A percentile compares a stretch with the other conserved stretches of the same genome.
Evolutionary conservation across 345 rosid species (phyloP).

Genomic region (Murraya koenigii): DNA sequence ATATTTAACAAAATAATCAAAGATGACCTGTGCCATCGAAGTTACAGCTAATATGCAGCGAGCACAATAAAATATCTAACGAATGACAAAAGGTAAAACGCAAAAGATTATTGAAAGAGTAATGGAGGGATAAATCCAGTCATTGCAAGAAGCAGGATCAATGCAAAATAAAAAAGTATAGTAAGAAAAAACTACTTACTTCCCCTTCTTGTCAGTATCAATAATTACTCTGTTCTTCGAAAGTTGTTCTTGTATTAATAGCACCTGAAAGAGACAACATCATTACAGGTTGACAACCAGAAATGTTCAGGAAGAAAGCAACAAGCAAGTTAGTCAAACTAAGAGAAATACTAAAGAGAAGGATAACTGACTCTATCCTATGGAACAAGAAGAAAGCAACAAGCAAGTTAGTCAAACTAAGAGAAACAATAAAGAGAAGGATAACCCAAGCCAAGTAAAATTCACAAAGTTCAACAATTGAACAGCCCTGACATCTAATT

Average conservation of each 20-base stretch:
- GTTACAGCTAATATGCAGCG: neutral
- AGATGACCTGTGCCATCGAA: neutral
- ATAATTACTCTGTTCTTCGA: conserved; percentile 93
- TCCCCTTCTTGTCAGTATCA: conserved; percentile 87
- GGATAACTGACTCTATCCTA: neutral
- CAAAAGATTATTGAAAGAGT: neutral
- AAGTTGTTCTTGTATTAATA: conserved; percentile 92
- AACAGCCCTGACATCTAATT: neutral
- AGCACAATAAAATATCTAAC: neutral
- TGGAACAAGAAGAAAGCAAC: neutral
- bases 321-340: neutral
- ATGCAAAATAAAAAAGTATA: neutral
- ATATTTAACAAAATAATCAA: neutral
- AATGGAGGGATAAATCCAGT: neutral
- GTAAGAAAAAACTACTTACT: conserved; percentile 51
- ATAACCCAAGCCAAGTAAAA: neutral
- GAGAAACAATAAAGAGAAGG: neutral
- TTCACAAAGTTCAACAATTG: neutral
- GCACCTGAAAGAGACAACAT: conserved; percentile 53
- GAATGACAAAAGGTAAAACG: neutral
- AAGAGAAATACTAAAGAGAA: neutral
- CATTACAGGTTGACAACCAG: neutral
- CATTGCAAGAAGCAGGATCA: neutral
- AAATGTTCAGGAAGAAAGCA: neutral
- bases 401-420: neutral